These are phyloP conservation scores for Syncephalis fuscata DNA, from an alignment of 371 early-diverging fungal species.

Conservation along the genomic window DNA sequence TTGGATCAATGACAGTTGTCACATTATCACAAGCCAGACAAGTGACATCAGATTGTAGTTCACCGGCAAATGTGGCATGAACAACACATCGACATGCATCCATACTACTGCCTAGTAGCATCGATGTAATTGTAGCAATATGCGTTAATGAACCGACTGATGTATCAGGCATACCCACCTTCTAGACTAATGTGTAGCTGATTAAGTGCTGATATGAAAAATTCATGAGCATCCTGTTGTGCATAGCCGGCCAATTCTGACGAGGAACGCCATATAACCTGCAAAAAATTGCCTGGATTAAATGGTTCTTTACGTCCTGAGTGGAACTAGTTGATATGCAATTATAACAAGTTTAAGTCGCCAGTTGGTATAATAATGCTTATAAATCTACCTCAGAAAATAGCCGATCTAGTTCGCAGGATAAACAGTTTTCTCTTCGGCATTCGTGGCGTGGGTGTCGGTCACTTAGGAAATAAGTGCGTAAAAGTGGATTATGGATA, in stretches of 20 bases:
- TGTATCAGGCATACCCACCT: conserved; percentile 6
- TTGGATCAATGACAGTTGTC: conserved; percentile 68
- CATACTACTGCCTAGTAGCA: conserved; percentile 9
- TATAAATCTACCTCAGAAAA: conserved; percentile 58
- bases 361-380: too few relatives aligned
- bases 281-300: conserved; percentile 68
- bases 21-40: conserved; percentile 69
- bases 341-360: neutral
- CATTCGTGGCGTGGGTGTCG: conserved; percentile 57
- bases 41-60: conserved; percentile 75
- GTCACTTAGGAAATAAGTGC: conserved; percentile 75
- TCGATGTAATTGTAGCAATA: too few relatives aligned
- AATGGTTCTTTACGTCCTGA: conserved; percentile 53
- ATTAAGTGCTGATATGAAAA: conserved; percentile 77
- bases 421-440: conserved; percentile 55
- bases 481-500: conserved; percentile 77
- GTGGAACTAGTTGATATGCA: conserved; percentile 32
- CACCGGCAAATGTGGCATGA: conserved; percentile 82
- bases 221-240: conserved; percentile 96
- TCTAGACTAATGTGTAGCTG: conserved; percentile 53
- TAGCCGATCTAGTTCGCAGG: conserved; percentile 78
- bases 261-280: conserved; percentile 75
- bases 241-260: conserved; percentile 79
- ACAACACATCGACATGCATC: conserved; percentile 67
- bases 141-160: neutral